A percentile compares a stretch with the other conserved stretches of the same genome.
phyloP scores from a whole-genome alignment of 768 basidiomycete genomes.

The Cystofilobasidium macerans region DNA sequence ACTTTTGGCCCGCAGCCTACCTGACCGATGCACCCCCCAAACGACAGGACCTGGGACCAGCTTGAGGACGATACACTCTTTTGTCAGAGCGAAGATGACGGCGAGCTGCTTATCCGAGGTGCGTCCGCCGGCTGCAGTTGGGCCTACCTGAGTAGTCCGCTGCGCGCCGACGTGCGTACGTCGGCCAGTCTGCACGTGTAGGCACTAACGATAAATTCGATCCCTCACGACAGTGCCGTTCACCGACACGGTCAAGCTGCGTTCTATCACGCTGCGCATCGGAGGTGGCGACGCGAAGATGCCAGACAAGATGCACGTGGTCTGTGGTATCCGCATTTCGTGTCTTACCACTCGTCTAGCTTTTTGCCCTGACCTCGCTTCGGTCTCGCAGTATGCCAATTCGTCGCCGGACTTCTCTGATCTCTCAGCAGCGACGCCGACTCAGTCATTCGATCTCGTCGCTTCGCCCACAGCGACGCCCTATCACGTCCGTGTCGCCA shows the following conservation, averaged over 20 bases:
- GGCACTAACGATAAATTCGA: background rate
- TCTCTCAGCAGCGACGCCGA: slow-evolving; percentile 5
- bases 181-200: background rate
- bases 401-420: slow-evolving; percentile 23
- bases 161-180: background rate
- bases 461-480: slow-evolving; percentile 1
- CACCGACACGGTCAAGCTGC: slow-evolving; percentile 18
- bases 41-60: slow-evolving; percentile 15
- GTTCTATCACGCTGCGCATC: slow-evolving; percentile 15
- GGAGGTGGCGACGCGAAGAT: background rate
- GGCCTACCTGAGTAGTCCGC: too few species aligned
- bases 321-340: background rate
- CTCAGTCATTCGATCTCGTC: slow-evolving; percentile 18
- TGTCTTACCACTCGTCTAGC: background rate
- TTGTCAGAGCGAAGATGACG: slow-evolving; percentile 24
- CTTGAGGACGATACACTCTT: slow-evolving; percentile 18
- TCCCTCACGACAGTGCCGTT: slow-evolving; percentile 12
- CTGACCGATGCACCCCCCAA: too few species aligned
- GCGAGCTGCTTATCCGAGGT: slow-evolving; percentile 24
- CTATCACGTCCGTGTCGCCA: slow-evolving; percentile 20
- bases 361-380: background rate
- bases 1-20: too few species aligned
- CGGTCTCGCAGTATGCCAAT: slow-evolving; percentile 25
- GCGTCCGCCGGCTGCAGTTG: too few species aligned
- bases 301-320: slow-evolving; percentile 22